Percentiles rank a stretch among this genome's conserved stretches.
Conservation (phyloP, 495 filamentous ascomycete species). For the Tuber aestivum region DNA sequence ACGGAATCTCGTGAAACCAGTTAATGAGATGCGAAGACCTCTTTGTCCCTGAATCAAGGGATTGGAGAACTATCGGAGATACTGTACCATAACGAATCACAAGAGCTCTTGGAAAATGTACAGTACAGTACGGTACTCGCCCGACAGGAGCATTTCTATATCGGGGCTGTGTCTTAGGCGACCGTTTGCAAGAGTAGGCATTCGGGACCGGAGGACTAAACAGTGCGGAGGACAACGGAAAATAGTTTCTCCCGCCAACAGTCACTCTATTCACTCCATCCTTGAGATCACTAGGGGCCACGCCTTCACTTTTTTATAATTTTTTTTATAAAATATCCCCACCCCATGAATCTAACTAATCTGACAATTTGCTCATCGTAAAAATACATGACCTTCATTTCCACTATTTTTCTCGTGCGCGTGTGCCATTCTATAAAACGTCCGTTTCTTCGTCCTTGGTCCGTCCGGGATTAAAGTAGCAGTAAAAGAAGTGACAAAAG, state of each 20-base stretch:
- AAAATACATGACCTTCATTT: background rate
- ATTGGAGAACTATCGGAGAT: no score
- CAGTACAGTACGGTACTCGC: no score
- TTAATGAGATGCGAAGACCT: no score
- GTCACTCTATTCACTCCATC: background rate
- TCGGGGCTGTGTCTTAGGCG: no score
- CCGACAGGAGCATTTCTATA: no score
- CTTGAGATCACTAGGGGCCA: background rate
- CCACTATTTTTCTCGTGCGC: background rate
- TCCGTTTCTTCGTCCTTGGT: background rate
- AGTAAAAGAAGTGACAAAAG: background rate
- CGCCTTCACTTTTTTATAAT: background rate
- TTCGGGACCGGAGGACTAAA: no score
- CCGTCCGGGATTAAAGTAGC: background rate
- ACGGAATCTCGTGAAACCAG: no score
- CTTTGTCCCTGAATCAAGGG: no score
- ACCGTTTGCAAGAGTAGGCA: no score
- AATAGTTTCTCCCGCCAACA: background rate
- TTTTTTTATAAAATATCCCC: background rate
- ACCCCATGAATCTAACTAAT: background rate
- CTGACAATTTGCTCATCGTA: conserved; percentile 2
- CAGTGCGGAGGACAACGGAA: background rate
- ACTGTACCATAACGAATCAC: no score
- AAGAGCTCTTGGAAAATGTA: no score
- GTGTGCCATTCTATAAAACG: conserved; percentile 1